These are phyloP conservation scores for Madurella fahalii DNA, from an alignment of 2,329 filamentous ascomycete genomes.

Conservation along the genomic window DNA sequence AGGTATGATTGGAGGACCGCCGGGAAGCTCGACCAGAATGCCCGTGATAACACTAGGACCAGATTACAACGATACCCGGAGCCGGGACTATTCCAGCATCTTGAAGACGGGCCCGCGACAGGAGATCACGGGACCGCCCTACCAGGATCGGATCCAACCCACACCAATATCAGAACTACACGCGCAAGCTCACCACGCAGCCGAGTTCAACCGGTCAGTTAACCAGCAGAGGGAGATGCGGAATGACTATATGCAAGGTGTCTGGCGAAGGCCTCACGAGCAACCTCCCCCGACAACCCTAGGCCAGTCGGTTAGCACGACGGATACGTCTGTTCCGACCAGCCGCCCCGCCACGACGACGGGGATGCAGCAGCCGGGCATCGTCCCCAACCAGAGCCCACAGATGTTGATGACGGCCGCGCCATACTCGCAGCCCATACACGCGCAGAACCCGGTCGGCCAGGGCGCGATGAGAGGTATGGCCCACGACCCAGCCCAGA, in stretches of 20 bases:
- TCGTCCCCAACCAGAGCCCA: conserved; percentile 59
- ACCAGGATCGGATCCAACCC: conserved; percentile 79
- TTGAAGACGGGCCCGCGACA: conserved; percentile 75
- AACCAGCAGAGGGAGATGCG: conserved; percentile 77
- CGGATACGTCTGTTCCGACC: conserved; percentile 43
- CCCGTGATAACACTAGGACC: conserved; percentile 80
- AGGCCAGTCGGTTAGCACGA: conserved; percentile 43
- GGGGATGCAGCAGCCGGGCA: conserved; percentile 52
- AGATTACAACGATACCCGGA: conserved; percentile 71
- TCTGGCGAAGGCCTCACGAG: conserved; percentile 82
- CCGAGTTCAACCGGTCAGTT: conserved; percentile 84
- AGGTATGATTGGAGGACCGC: conserved; percentile 62
- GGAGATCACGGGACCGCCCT: conserved; percentile 81
- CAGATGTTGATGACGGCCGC: conserved; percentile 63
- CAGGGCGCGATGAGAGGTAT: conserved; percentile 66
- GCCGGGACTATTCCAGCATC: conserved; percentile 78
- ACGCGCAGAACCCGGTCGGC: conserved; percentile 69
- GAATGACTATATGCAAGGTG: conserved; percentile 70
- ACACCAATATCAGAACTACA: conserved; percentile 74
- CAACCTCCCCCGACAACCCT: conserved; percentile 53
- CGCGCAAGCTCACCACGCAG: conserved; percentile 80
- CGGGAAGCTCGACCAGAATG: conserved; percentile 66
- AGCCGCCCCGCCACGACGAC: conserved; percentile 51
- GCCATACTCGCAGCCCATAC: conserved; percentile 66
- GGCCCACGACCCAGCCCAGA: conserved; percentile 57